phyloP scores from a whole-genome alignment of 2,329 filamentous ascomycete species.

The Fusarium staphyleae region DNA sequence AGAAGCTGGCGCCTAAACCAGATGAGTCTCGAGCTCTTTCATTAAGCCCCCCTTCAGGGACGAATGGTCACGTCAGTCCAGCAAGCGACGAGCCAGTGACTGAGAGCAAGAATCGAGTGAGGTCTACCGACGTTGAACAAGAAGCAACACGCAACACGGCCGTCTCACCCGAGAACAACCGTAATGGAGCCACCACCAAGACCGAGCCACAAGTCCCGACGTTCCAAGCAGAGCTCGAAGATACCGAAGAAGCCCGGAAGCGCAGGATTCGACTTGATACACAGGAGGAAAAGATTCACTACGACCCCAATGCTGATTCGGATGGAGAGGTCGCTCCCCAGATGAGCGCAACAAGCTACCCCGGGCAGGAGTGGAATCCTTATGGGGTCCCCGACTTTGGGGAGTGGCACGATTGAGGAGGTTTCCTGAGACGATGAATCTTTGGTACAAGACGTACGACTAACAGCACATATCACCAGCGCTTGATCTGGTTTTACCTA shows the following conservation, averaged over 20 bases:
- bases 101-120: background rate
- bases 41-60: slow-evolving; percentile 26
- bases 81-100: slow-evolving; percentile 10
- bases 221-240: slow-evolving; percentile 49
- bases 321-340: slow-evolving; percentile 49
- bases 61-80: slow-evolving; percentile 20
- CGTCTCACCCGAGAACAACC: background rate
- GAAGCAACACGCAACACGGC: background rate
- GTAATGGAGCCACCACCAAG: slow-evolving; percentile 3
- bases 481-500: background rate
- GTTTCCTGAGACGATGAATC: background rate
- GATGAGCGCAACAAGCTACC: slow-evolving; percentile 74
- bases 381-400: slow-evolving; percentile 49
- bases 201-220: slow-evolving; percentile 16
- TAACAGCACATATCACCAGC: background rate
- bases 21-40: slow-evolving; percentile 26
- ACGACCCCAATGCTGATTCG: slow-evolving; percentile 47
- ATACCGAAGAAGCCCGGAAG: slow-evolving; percentile 54
- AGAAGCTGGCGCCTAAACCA: background rate
- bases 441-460: background rate
- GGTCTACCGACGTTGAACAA: background rate
- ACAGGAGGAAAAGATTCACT: slow-evolving; percentile 63
- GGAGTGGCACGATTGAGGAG: slow-evolving; percentile 38
- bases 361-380: slow-evolving; percentile 74
- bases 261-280: slow-evolving; percentile 52